These are phyloP conservation scores for Fusarium chaquense DNA, from an alignment of 2,329 filamentous ascomycete genomes.

Conservation along the genomic window DNA sequence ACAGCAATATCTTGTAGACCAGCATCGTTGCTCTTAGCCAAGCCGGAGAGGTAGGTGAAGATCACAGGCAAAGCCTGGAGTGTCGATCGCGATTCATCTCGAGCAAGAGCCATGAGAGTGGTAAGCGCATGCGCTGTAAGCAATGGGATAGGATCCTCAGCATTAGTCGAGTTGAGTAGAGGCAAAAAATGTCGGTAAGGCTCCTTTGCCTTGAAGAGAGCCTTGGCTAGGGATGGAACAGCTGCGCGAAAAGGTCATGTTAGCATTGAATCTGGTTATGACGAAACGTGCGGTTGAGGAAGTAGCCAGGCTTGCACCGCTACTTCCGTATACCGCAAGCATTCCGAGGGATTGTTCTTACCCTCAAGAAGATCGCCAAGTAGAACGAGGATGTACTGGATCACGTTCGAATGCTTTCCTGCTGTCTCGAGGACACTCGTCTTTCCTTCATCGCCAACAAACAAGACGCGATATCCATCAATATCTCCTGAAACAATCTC, in stretches of 20 bases:
- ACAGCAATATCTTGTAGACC: slow-evolving; percentile 96
- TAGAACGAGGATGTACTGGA: slow-evolving; percentile 94
- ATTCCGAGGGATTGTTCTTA: slow-evolving; percentile 57
- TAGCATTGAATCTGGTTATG: slow-evolving; percentile 26
- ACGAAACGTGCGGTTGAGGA: slow-evolving; percentile 18
- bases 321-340: slow-evolving; percentile 16
- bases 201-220: slow-evolving; percentile 79
- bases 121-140: slow-evolving; percentile 90
- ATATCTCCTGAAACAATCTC: slow-evolving; percentile 84
- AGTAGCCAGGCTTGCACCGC: slow-evolving; percentile 1
- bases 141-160: slow-evolving; percentile 85
- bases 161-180: slow-evolving; percentile 81
- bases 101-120: slow-evolving; percentile 77
- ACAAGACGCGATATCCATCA: slow-evolving; percentile 81
- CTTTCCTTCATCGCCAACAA: slow-evolving; percentile 80
- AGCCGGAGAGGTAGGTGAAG: slow-evolving; percentile 84
- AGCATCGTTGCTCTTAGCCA: slow-evolving; percentile 87
- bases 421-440: slow-evolving; percentile 84
- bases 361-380: slow-evolving; percentile 88
- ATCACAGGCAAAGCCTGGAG: slow-evolving; percentile 83
- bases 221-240: slow-evolving; percentile 80
- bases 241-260: slow-evolving; percentile 63
- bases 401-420: slow-evolving; percentile 86
- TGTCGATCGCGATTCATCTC: slow-evolving; percentile 73
- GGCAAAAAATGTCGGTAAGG: slow-evolving; percentile 87